phyloP scores from a whole-genome alignment of 1,284 basidiomycete species.

The Schizophyllum amplum region DNA sequence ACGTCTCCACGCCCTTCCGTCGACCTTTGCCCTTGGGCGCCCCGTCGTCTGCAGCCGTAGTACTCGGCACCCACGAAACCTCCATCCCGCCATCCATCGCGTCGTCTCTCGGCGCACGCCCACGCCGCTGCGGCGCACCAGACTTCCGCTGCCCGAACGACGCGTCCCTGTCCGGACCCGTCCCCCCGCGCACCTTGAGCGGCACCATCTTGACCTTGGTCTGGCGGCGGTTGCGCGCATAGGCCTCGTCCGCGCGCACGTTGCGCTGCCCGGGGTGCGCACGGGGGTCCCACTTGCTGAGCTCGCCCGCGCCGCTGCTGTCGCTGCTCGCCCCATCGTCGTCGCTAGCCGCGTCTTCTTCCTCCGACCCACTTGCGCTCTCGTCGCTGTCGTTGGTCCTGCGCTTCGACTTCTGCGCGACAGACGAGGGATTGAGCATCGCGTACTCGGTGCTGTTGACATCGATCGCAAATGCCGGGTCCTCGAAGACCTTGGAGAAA shows the following conservation, averaged over 20 bases:
- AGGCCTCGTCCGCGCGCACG: slow-evolving; percentile 34
- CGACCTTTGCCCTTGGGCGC: slow-evolving; percentile 28
- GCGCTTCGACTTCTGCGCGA: slow-evolving; percentile 34
- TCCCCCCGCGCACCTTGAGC: slow-evolving; percentile 34
- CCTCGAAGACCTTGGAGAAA: slow-evolving; percentile 87
- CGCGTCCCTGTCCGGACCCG: slow-evolving; percentile 38
- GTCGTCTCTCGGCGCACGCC: slow-evolving; percentile 9
- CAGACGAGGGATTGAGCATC: slow-evolving; percentile 83
- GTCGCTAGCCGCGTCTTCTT: slow-evolving; percentile 42
- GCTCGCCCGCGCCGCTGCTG: slow-evolving; percentile 46
- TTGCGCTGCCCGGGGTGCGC: slow-evolving; percentile 39
- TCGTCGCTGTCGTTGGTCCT: slow-evolving; percentile 87
- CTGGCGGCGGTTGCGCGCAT: slow-evolving; percentile 30
- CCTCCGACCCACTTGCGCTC: slow-evolving; percentile 73
- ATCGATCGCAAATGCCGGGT: slow-evolving; percentile 94
- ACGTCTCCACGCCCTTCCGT: slow-evolving; percentile 65
- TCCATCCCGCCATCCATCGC: slow-evolving; percentile 50
- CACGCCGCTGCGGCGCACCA: slow-evolving; percentile 10
- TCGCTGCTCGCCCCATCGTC: slow-evolving; percentile 41
- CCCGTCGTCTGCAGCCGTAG: slow-evolving; percentile 25
- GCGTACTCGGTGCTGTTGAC: slow-evolving; percentile 82
- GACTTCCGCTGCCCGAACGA: slow-evolving; percentile 60
- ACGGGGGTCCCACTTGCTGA: slow-evolving; percentile 37
- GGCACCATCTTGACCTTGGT: slow-evolving; percentile 54
- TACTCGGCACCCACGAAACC: slow-evolving; percentile 54